These are phyloP conservation scores for Fomitopsis pinicola DNA, from an alignment of 1,284 basidiomycete genomes.

Conservation along the genomic window DNA sequence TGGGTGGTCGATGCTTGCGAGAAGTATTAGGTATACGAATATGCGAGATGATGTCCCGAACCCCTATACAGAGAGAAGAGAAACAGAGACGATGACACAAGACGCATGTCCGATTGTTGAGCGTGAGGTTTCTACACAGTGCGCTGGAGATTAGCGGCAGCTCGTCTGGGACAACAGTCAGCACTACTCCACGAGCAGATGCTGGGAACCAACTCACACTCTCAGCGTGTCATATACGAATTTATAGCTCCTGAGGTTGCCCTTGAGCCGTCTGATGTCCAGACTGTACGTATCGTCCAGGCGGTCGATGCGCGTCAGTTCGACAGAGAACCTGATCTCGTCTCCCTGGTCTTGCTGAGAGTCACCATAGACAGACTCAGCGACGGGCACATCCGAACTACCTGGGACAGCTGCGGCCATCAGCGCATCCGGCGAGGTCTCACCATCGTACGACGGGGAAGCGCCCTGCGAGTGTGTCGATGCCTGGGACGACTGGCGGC, in stretches of 20 bases:
- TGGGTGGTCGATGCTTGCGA: background rate
- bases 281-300: constrained; percentile 85
- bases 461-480: constrained; percentile 30
- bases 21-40: constrained; percentile 3
- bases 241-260: constrained; percentile 91
- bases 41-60: constrained; percentile 1
- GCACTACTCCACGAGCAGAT: constrained; percentile 5
- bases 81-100: background rate
- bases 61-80: constrained; percentile 1
- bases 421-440: constrained; percentile 21
- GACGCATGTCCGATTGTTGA: background rate
- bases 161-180: constrained; percentile 31
- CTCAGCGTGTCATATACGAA: constrained; percentile 88
- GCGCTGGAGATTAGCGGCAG: constrained; percentile 36
- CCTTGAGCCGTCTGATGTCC: constrained; percentile 88
- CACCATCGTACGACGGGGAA: constrained; percentile 16
- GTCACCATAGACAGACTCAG: constrained; percentile 76
- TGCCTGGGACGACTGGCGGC: constrained; percentile 82
- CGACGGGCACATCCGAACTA: constrained; percentile 18
- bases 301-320: constrained; percentile 84
- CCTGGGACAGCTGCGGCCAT: constrained; percentile 23
- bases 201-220: constrained; percentile 55
- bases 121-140: constrained; percentile 12
- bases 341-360: constrained; percentile 77
- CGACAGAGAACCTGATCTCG: constrained; percentile 91